Evolutionary conservation across 208 protist genomes (phyloP), one percentile per base, ranked within the genome.

Genomic region (Trypanosoma mega): DNA sequence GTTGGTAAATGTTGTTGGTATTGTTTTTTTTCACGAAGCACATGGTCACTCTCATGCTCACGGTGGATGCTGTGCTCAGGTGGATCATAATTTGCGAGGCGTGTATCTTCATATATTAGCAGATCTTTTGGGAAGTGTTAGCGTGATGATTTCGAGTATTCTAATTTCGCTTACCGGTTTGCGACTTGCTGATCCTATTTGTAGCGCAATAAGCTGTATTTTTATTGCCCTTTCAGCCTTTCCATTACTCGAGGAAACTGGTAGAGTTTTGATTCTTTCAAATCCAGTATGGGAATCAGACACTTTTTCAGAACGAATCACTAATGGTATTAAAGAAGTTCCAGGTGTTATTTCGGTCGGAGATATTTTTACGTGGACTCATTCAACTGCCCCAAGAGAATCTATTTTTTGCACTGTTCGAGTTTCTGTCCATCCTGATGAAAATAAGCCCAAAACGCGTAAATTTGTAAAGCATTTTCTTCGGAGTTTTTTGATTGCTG

Each of bases 71-170:
- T 27, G 69, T 31, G 52, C 55, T 41, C 37, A 68, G 43, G 67
- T 76, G 14, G 83, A 92, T 54, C 79, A 91, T 66, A 95, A 95
- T 54, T 87, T 96, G 63, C 50, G 85, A 24, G 86, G 89, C 2
- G 77, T 96, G 12, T 94, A 90, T 62, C 61, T 97, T 16, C 92
- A 97, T 65, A 92, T 97, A 71, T 45, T 97, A 1, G 87, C 89
- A 1, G 89, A 97, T 74, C 68, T 94, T 23, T 39, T 97, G 3
- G 88, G 89, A 2, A 90, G 79, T 67, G 74, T 97, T 12, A 87
- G 79, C 54, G 92, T 96, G 3, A 93, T 97, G 58, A 66, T 87
- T 21, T 93, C 87, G 3, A 89, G 78, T 46, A 54, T 81, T 33
- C 26, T 94, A n/a, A 81, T 93, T 43, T 45, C 69, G 30, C 72